These are phyloP conservation scores for Diaporthe longicolla DNA, from an alignment of 2,329 filamentous ascomycete genomes.

Conservation along the genomic window DNA sequence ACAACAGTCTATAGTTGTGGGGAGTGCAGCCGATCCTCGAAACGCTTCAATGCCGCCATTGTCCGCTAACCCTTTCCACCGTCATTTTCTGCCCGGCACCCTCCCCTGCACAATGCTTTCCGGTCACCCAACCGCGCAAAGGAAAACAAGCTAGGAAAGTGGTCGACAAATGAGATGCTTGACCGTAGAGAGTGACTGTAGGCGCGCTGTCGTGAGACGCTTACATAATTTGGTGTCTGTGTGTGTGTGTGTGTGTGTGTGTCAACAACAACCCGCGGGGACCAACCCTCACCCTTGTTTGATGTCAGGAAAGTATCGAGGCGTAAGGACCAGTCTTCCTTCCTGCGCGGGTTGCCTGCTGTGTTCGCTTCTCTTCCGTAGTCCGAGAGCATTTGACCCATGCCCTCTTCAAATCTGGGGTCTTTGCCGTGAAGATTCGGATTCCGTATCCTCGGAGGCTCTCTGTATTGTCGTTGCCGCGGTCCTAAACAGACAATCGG, in stretches of 20 bases:
- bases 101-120: constrained; percentile 19
- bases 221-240: constrained; percentile 10
- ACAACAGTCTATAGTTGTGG: constrained; percentile 41
- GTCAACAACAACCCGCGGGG: neutral
- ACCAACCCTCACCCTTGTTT: constrained; percentile 22
- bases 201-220: constrained; percentile 42
- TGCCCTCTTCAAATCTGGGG: constrained; percentile 35
- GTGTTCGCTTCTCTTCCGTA: constrained; percentile 6
- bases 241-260: constrained; percentile 23
- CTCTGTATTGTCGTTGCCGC: constrained; percentile 44
- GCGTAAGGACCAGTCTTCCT: neutral
- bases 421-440: constrained; percentile 34
- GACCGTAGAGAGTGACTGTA: constrained; percentile 36
- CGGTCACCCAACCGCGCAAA: constrained; percentile 13
- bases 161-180: constrained; percentile 36
- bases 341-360: constrained; percentile 1
- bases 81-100: constrained; percentile 14
- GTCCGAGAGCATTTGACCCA: constrained; percentile 21
- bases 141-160: constrained; percentile 32
- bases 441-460: constrained; percentile 38
- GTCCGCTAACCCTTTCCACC: neutral
- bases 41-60: constrained; percentile 29
- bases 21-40: constrained; percentile 37
- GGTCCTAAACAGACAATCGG: constrained; percentile 38
- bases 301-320: constrained; percentile 18